Evolutionary conservation across 176 grass and related monocot species (phyloP), one percentile per base, ranked within the genome.

Genomic region (Elaeis guineensis): DNA sequence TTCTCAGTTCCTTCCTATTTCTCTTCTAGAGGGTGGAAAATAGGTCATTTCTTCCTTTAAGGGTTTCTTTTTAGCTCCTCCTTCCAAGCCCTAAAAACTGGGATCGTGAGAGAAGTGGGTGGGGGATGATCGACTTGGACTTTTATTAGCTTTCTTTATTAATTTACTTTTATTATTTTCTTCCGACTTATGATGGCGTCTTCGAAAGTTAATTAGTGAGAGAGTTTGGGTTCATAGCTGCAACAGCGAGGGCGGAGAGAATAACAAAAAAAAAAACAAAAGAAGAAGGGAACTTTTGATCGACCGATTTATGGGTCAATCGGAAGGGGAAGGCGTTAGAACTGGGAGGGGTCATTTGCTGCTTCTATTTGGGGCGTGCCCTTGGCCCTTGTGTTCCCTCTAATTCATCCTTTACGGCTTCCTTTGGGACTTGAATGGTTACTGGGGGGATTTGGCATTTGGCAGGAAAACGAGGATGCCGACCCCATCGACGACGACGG

Each of bases 231-330:
- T 44, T 44, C 35, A 14, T 12, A 6, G 11, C 35, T 44, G 35
- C 35, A 44, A 6, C 35, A 44, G 8, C 35, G 35, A 44, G 16
- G 24, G 29, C 20, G 18, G 32, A 50, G 23, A 25, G 23, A 18
- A 17, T 19, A 9, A 9, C 6, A 22, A 48, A 50, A 53, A 19
- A 19, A 17, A 17, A 24, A 23, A 66, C 17, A 65, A 16, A 15
- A 30, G 1, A 12, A 44, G 64, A 16, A 28, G 23, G 64, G 53
- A 66, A 66, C 17, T 17, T 24, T 66, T 54, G 64, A 66, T 66
- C 64, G 39, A 6, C 17, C 35, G 9, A 44, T 44, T 3, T 2
- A 44, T 14, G 9, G 35, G 11, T 12, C 9, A 11, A 44, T 9
- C 9, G 35, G 35, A 44, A 44, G 35, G 35, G 35, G 35, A 44